Percentiles rank a stretch among this genome's conserved stretches.
phyloP scores from a whole-genome alignment of 2,329 filamentous ascomycete genomes.

The Colletotrichum sp. region DNA sequence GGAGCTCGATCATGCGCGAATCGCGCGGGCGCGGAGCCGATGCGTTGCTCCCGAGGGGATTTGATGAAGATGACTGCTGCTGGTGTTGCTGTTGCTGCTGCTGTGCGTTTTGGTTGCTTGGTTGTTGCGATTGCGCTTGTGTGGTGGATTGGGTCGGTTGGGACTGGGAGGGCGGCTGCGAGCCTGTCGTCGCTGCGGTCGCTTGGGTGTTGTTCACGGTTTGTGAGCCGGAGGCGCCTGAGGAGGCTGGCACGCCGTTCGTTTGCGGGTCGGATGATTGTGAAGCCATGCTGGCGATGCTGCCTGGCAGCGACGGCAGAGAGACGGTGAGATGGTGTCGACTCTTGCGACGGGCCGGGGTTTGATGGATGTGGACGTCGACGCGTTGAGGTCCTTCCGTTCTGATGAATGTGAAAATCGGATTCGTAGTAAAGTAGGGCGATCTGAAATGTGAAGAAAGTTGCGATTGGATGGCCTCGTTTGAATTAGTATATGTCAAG shows the following conservation, averaged over 20 bases:
- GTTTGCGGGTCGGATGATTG: slow-evolving; percentile 48
- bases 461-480: neutral
- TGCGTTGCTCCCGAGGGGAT: slow-evolving; percentile 32
- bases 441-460: neutral
- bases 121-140: slow-evolving; percentile 22
- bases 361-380: neutral
- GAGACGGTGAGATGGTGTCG: neutral
- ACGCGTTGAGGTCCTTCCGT: neutral
- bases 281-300: slow-evolving; percentile 27
- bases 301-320: neutral
- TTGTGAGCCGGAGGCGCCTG: slow-evolving; percentile 40
- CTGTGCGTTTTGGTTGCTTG: neutral
- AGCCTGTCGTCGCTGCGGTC: slow-evolving; percentile 26
- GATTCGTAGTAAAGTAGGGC: neutral
- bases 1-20: slow-evolving; percentile 78
- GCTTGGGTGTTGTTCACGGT: slow-evolving; percentile 40
- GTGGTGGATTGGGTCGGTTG: slow-evolving; percentile 16
- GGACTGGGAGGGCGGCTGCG: slow-evolving; percentile 16
- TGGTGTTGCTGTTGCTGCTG: neutral
- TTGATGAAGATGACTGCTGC: neutral
- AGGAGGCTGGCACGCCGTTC: slow-evolving; percentile 54
- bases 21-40: slow-evolving; percentile 72
- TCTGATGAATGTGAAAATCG: neutral
- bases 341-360: neutral
- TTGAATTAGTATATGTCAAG: neutral